Base-by-base conservation (phyloP, 2,329 filamentous ascomycete species). In the Paraphaeosphaeria minitans region DNA sequence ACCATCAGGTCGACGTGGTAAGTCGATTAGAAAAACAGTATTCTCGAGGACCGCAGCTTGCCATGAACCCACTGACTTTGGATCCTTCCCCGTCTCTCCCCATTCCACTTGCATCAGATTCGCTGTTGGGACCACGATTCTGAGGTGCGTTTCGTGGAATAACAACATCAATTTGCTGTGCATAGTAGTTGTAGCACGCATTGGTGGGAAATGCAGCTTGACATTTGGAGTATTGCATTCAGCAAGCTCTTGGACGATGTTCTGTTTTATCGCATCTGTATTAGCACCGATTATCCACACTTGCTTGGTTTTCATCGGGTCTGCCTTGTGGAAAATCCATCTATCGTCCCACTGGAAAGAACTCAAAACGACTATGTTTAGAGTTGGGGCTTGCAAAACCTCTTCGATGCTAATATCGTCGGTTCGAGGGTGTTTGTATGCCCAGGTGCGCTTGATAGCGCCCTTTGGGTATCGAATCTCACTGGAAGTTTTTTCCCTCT, bases 151-250 rank as follows among this genome's bases (percentile, higher is more conserved):
- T 0, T 84, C 79, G 66, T 92, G 91, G 67, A 93, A 94, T n/a
- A 98, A 82, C 1, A 98, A 78, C 84, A 96, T 93, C 45, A 98
- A 81, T 73, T 99, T 98, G 51, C 92, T 96, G 76, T 98, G 95
- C 93, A 98, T 97, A 67, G 88, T 89, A 6, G 86, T 78, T 48
- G 85, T 81, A 1, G 87, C 85, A 42, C 86, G 81, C 91, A 97
- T 94, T 2, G 85, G 84, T 16, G 94, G 94, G 71, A 98, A 97
- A 72, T 91, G 93, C 56, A 88, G 66, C 21, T 85, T 85, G 56
- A 96, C 82, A 52, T 84, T 82, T 12, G 72, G 71, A 64, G 84
- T 78, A 10, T 71, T 74, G 5, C 48, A 58, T 2, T 74, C 75
- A 27, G 78, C 33, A 64, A 70, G 63, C 14, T 66, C 74, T 52